Conservation (phyloP, 2,329 filamentous ascomycete genomes). For the Fusarium redolens region DNA sequence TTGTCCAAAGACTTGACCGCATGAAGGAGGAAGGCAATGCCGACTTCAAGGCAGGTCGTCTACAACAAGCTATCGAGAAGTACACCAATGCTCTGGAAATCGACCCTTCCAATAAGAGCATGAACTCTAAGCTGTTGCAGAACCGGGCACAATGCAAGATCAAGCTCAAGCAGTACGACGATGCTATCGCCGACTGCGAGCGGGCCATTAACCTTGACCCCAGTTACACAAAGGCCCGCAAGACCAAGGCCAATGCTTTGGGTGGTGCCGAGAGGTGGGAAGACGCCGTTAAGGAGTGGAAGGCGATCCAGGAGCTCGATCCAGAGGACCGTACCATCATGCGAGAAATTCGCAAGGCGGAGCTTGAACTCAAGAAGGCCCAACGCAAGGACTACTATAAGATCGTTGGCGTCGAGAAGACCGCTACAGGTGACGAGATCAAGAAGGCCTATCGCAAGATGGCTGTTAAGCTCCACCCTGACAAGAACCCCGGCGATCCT, state of each 20-base stretch:
- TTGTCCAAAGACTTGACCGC: slow-evolving; percentile 90
- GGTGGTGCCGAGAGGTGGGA: slow-evolving; percentile 92
- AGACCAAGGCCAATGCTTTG: slow-evolving; percentile 91
- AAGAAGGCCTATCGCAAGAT: slow-evolving; percentile 98
- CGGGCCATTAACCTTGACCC: slow-evolving; percentile 85
- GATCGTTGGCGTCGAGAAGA: slow-evolving; percentile 89
- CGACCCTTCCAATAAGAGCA: slow-evolving; percentile 88
- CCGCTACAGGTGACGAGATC: slow-evolving; percentile 84
- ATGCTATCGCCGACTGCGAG: slow-evolving; percentile 87
- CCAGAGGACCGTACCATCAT: slow-evolving; percentile 82
- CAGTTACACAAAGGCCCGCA: slow-evolving; percentile 87
- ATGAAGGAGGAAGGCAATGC: slow-evolving; percentile 95
- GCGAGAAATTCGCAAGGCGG: slow-evolving; percentile 88
- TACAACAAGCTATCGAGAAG: slow-evolving; percentile 82
- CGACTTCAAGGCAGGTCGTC: slow-evolving; percentile 87
- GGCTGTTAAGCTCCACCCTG: slow-evolving; percentile 93
- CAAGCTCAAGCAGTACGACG: slow-evolving; percentile 84
- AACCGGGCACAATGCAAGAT: slow-evolving; percentile 90
- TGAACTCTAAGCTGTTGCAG: slow-evolving; percentile 93
- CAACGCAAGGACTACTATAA: slow-evolving; percentile 99
- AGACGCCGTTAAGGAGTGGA: slow-evolving; percentile 88
- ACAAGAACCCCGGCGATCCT: slow-evolving; percentile 93
- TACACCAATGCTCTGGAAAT: slow-evolving; percentile 87
- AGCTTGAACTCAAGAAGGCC: slow-evolving; percentile 97
- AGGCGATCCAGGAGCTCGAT: slow-evolving; percentile 84